Evolutionary conservation across 2,329 filamentous ascomycete species (phyloP), one percentile per base, ranked within the genome.

Genomic region (Fusarium sterilihyphosum): DNA sequence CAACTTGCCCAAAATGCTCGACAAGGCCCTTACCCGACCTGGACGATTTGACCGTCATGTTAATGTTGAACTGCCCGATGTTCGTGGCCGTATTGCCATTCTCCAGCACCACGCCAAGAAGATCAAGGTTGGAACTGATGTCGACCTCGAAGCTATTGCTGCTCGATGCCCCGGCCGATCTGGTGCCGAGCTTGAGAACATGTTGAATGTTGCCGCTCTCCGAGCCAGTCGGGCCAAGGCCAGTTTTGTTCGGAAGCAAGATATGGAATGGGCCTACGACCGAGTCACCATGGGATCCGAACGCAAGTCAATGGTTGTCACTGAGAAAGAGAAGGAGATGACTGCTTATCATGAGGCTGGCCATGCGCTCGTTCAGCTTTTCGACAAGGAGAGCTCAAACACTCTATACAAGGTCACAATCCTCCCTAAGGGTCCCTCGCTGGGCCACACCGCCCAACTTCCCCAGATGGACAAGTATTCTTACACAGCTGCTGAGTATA

Each of bases 241-340:
- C 44, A 87, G 87, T 67, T 89, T 92, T 52, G 94, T 99, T 61
- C 89, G 89, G 18, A 92, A 94, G 82, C 84, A 88, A 40, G 95
- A 98, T 80, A 92, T 98, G 73, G 95, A 98, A 77, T 99, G 96
- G 95, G 96, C 96, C 65, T 98, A 97, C 84, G 96, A 99, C 86
- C 96, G 96, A 85, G 94, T 99, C 61, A 92, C 98, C 82, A 98
- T 99, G 94, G 96, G 96, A 43, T 94, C 96, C 6, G 96, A 99
- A 85, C 91, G 92, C 80, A 93, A 92, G 82, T 97, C 92, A 76
- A 94, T 96, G 84, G 90, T 98, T 64, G 96, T 99, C 64, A 93
- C 93, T 49, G 91, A 96, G 73, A 95, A 97, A 85, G 96, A 99
- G 85, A 98, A 97, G 86, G 90, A 96, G 77, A 92, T 95, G 88